Conservation (phyloP, 2,329 filamentous ascomycete genomes). For the Calonectria pseudoreteaudii region DNA sequence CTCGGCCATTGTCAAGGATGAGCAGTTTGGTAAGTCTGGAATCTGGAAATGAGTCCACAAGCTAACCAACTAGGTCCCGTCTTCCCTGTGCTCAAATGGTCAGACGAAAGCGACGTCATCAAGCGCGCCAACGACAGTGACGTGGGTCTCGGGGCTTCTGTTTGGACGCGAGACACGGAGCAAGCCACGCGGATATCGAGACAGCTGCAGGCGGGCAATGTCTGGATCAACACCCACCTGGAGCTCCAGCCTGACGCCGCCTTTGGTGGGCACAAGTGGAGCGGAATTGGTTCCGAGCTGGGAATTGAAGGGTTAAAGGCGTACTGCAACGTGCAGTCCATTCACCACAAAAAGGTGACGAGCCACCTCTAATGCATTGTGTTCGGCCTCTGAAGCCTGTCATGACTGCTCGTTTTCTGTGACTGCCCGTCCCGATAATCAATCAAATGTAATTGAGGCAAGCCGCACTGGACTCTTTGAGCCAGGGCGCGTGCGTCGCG, state of each 20-base stretch:
- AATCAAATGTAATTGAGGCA: no score
- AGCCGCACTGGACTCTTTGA: no score
- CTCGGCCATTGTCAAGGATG: constrained; percentile 67
- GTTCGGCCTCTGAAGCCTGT: no score
- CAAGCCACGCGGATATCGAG: constrained; percentile 62
- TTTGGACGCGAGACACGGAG: constrained; percentile 65
- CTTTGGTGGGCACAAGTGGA: constrained; percentile 32
- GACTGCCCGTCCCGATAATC: no score
- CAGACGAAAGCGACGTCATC: constrained; percentile 68
- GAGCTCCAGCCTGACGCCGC: constrained; percentile 18
- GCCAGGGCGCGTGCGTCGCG: no score
- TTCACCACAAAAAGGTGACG: not conserved
- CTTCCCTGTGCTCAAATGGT: constrained; percentile 69
- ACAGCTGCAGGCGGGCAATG: constrained; percentile 64
- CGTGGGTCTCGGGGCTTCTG: constrained; percentile 64
- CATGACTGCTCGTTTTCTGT: no score
- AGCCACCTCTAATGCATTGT: no score
- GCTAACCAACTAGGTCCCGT: constrained; percentile 52
- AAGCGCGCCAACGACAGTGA: constrained; percentile 63
- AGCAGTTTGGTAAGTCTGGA: constrained; percentile 55
- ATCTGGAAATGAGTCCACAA: no score
- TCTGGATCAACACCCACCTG: constrained; percentile 64
- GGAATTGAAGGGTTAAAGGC: constrained; percentile 23
- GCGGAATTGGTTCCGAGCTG: constrained; percentile 30
- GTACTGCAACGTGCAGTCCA: constrained; percentile 24